A percentile compares a stretch with the other conserved stretches of the same genome.
Evolutionary conservation across 2,329 filamentous ascomycete species (phyloP).

Genomic region (Ambrosiella cleistominuta): DNA sequence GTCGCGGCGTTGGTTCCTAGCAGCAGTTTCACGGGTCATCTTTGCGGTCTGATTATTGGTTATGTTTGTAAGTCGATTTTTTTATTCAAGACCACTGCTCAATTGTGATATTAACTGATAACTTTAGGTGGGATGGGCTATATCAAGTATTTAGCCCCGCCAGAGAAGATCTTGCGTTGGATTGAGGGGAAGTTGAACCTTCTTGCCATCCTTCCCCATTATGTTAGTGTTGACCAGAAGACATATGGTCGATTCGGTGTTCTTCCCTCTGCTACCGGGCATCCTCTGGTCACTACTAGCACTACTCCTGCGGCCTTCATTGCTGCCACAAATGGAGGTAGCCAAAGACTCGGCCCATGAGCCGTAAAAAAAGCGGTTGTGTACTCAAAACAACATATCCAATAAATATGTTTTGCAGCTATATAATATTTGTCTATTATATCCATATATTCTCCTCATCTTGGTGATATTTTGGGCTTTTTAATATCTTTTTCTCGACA

Average conservation of each 20-base stretch:
- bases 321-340: slow-evolving; percentile 30
- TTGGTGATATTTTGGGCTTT: no score
- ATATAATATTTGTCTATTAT: no score
- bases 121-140: slow-evolving; percentile 62
- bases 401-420: no score
- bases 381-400: not conserved
- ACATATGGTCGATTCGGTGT: slow-evolving; percentile 87
- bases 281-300: slow-evolving; percentile 19
- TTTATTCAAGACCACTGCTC: not conserved
- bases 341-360: slow-evolving; percentile 52
- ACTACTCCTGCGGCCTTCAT: slow-evolving; percentile 42
- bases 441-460: no score
- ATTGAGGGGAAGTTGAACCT: slow-evolving; percentile 79
- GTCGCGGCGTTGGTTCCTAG: slow-evolving; percentile 61
- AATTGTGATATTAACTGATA: not conserved
- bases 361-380: slow-evolving; percentile 15
- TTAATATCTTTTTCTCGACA: no score
- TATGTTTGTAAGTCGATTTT: slow-evolving; percentile 53
- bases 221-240: slow-evolving; percentile 89
- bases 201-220: slow-evolving; percentile 68
- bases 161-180: slow-evolving; percentile 74
- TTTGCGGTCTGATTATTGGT: slow-evolving; percentile 68
- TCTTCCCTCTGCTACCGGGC: slow-evolving; percentile 39
- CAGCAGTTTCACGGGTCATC: slow-evolving; percentile 70
- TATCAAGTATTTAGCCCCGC: slow-evolving; percentile 75